Base-by-base conservation (phyloP, 768 basidiomycete genomes). In the Suillus paluster region DNA sequence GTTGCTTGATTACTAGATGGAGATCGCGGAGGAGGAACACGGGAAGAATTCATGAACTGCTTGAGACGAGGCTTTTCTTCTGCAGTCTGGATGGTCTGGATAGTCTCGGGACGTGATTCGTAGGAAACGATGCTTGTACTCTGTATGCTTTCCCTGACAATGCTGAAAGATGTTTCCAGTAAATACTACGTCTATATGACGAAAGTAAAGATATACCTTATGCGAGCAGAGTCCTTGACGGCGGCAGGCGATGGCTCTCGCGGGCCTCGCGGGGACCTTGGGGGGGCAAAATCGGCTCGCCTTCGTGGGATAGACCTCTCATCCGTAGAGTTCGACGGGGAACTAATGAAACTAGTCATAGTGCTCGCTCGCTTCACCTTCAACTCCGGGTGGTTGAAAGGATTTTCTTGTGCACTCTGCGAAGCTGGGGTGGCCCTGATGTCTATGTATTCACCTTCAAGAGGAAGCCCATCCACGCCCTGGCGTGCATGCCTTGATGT, bases 271-370 rank as follows among this genome's bases (percentile, higher is more conserved):
- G 77, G 80, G n/a, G 80, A 73, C 67, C 79, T 80, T 8, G 87
- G 84, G n/a, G 84, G 83, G 11, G 79, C 86, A 69, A 91, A 91
- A 74, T 91, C 90, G 0, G 86, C 81, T 63, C 90, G 80, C 54
- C 88, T 79, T 45, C 84, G 81, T 27, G 89, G 90, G 59, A 89
- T 86, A 6, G 89, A 91, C 56, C 83, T 80, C 23, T 81, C 83
- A 23, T 79, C 87, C 1, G 86, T 89, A 39, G 89, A 91, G 23
- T 80, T 81, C 11, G 89, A 89, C 8, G 88, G 88, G 2, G 89
- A 89, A 38, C 80, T 80, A 2, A 71, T 71, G 34, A 81, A 72
- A 61, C 83, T 82, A 48, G 83, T 79, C 54, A 83, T 78, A 3
- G 82, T 82, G 42, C 71, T 75, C 63, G 81, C 67, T 25, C 70